A percentile compares a stretch with the other conserved stretches of the same genome.
phyloP scores from a whole-genome alignment of 2,329 filamentous ascomycete genomes.

The Sporothrix curviconia region DNA sequence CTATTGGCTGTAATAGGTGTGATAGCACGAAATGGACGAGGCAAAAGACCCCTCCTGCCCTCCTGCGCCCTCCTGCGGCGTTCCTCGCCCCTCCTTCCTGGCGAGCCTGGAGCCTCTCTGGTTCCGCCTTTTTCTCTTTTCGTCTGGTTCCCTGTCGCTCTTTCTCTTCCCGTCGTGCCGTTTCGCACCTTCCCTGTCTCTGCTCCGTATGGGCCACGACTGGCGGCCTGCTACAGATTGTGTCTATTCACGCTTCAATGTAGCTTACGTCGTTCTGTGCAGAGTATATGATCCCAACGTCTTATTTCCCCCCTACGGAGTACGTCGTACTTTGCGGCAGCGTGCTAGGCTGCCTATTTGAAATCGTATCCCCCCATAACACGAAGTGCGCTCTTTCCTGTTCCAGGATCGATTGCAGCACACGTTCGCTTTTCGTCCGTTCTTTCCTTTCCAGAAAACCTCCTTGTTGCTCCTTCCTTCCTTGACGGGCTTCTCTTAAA shows the following conservation, averaged over 20 bases:
- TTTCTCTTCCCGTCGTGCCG: not conserved
- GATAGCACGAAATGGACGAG: not conserved
- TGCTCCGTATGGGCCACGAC: not conserved
- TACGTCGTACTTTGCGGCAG: no score
- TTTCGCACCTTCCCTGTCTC: not conserved
- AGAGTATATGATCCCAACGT: no score
- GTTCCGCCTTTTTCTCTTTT: not conserved
- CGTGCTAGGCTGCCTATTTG: no score
- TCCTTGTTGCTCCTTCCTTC: not conserved
- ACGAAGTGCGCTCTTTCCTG: not conserved
- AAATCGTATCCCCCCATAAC: no score
- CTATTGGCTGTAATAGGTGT: constrained; percentile 4
- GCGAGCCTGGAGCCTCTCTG: no score
- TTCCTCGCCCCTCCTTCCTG: not conserved
- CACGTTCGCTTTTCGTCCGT: not conserved
- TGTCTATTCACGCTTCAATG: no score
- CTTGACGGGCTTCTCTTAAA: not conserved
- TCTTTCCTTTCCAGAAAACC: not conserved
- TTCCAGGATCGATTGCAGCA: not conserved
- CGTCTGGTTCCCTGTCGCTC: not conserved
- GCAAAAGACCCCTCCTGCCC: not conserved
- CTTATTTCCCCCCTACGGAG: no score
- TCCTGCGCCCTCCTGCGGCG: not conserved
- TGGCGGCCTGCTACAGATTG: not conserved
- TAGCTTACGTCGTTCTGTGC: no score